Percentiles rank a stretch among this genome's conserved stretches.
phyloP scores from a whole-genome alignment of 208 protist species.

The Crithidia sp. region DNA sequence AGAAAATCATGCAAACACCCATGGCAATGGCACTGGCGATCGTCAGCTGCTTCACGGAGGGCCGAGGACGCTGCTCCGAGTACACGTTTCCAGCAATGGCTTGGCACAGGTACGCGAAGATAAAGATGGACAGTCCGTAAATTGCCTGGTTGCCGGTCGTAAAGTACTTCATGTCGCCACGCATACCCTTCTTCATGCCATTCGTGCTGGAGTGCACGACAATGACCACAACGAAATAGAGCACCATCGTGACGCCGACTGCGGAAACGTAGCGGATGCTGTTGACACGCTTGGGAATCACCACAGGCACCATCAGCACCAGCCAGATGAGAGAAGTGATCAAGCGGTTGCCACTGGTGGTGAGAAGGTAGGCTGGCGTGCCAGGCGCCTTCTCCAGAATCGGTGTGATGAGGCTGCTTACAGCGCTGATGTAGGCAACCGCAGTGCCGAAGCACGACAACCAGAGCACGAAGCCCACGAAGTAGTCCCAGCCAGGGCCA shows the following conservation, averaged over 20 bases:
- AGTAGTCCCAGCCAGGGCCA: constrained; percentile 58
- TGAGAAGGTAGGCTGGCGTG: constrained; percentile 46
- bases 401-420: constrained; percentile 57
- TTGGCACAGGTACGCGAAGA: constrained; percentile 82
- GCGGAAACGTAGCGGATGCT: constrained; percentile 79
- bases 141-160: constrained; percentile 59
- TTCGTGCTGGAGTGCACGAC: constrained; percentile 57
- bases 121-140: constrained; percentile 68
- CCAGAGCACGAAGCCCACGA: constrained; percentile 68
- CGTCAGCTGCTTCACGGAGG: constrained; percentile 53
- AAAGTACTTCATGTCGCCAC: constrained; percentile 44
- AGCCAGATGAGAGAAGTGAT: constrained; percentile 55
- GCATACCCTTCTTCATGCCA: constrained; percentile 45
- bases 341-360: constrained; percentile 37
- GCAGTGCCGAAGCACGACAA: constrained; percentile 72
- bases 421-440: constrained; percentile 79
- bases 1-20: constrained; percentile 52
- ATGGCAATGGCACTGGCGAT: constrained; percentile 48
- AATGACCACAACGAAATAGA: constrained; percentile 71
- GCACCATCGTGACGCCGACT: constrained; percentile 66
- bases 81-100: constrained; percentile 50
- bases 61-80: constrained; percentile 46
- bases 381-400: constrained; percentile 41
- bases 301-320: constrained; percentile 66
- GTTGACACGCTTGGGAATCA: constrained; percentile 78